phyloP scores from a whole-genome alignment of 495 filamentous ascomycete genomes.

The Friedmanniomyces endolithicus region DNA sequence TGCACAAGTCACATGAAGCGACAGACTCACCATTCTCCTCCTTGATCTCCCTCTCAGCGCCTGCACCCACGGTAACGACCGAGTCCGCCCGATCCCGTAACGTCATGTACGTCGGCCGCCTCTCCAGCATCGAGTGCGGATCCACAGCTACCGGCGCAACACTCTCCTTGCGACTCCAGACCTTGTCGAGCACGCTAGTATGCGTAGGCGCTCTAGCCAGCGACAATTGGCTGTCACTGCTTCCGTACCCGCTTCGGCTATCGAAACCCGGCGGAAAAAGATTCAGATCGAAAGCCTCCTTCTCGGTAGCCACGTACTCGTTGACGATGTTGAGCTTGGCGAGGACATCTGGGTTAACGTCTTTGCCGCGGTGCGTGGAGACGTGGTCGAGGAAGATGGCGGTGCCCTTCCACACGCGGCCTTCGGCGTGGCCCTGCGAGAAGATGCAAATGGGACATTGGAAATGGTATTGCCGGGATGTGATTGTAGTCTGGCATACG shows the following conservation, averaged over 20 bases:
- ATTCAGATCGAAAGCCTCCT: conserved; percentile 19
- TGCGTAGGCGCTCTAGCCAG: conserved; percentile 5
- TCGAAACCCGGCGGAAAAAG: conserved; percentile 6
- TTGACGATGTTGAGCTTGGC: conserved; percentile 14
- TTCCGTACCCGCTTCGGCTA: not conserved
- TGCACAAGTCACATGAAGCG: not conserved
- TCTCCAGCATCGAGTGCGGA: not conserved
- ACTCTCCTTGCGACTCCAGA: conserved; percentile 8
- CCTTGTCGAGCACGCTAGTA: conserved; percentile 4
- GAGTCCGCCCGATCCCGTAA: conserved; percentile 12
- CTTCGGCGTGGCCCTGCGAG: conserved; percentile 14
- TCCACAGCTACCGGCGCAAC: not conserved
- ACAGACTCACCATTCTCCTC: not conserved
- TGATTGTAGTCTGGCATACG: conserved; percentile 3
- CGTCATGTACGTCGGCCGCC: not conserved
- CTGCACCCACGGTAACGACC: not conserved
- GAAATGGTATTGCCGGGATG: conserved; percentile 6
- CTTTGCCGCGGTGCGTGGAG: conserved; percentile 12
- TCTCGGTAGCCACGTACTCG: conserved; percentile 13
- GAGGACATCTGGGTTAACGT: not conserved
- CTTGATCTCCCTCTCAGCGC: not conserved
- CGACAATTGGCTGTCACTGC: not conserved
- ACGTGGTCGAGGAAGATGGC: conserved; percentile 17
- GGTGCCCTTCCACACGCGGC: conserved; percentile 9
- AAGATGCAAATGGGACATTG: conserved; percentile 18